Base-by-base conservation (phyloP, 2,329 filamentous ascomycete genomes). In the Westerdykella aurantiaca region DNA sequence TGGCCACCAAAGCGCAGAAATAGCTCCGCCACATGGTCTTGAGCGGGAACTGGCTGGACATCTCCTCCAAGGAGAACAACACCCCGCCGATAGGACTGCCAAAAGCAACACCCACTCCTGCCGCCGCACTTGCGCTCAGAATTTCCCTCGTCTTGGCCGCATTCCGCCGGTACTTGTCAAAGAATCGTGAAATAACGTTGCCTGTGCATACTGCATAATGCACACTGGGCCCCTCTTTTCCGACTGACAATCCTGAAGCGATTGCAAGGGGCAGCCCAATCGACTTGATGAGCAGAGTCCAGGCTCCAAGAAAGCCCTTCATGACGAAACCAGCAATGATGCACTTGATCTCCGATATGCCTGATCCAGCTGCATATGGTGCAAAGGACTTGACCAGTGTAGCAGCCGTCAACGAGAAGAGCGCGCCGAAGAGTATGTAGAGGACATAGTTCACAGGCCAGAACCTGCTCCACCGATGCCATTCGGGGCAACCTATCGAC, bases 321-420 rank as follows among this genome's bases (percentile, higher is more conserved):
- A 98, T 98, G 39, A 97, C 88, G 64, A 98, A 98, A 3, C 93
- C 93, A 4, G 91, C 93, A 61, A 98, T 95, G 63, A 98, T 97
- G 69, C 89, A 95, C 69, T 98, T 98, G 76, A 98, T 98, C 72
- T 98, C 93, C 11, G 89, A 96, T 46, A 98, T 98, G 34, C 93
- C 93, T 11, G 88, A 95, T 13, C 93, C 93, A 29, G 93, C 93
- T 10, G 93, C 93, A 65, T 98, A 98, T 0, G 93, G 93, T 4
- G 93, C 90, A 68, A 93, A 97, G 1, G 81, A 82, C 64, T 88
- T 93, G 61, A 98, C 93, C 34, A 98, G 75, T 31, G 79, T 82
- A 0, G 90, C 90, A 2, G 90, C 84, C 3, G 84, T 84, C 42
- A 86, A 85, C 14, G 91, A 86, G 64, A 97, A 95, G 2, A 86